These are phyloP conservation scores for Beauveria caledonica DNA, from an alignment of 2,329 filamentous ascomycete species.

Conservation along the genomic window DNA sequence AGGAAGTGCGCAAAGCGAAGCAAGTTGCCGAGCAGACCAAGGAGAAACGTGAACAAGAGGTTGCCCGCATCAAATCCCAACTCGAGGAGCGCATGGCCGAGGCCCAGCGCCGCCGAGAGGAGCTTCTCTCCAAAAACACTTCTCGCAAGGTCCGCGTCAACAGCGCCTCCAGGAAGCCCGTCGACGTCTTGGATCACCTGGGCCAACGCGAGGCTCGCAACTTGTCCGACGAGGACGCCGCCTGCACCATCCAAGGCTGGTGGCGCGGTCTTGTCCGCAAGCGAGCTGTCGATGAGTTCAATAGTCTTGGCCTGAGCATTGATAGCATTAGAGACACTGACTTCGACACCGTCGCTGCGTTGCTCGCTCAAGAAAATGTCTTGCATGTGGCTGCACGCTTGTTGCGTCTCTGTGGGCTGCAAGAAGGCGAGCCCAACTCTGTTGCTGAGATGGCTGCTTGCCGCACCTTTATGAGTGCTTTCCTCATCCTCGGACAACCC, in stretches of 20 bases:
- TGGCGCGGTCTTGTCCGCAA: slow-evolving; percentile 56
- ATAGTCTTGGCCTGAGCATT: slow-evolving; percentile 58
- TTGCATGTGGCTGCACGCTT: slow-evolving; percentile 58
- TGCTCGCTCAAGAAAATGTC: slow-evolving; percentile 60
- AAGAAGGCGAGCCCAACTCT: slow-evolving; percentile 54
- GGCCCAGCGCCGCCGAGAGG: slow-evolving; percentile 62
- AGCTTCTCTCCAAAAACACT: slow-evolving; percentile 48
- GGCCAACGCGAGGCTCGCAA: slow-evolving; percentile 37
- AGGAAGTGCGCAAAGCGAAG: slow-evolving; percentile 76
- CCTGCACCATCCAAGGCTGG: slow-evolving; percentile 57
- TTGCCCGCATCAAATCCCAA: slow-evolving; percentile 59
- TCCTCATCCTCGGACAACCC: slow-evolving; percentile 71
- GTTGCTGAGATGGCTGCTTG: slow-evolving; percentile 62
- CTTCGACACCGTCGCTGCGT: slow-evolving; percentile 65
- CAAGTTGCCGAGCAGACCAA: slow-evolving; percentile 76
- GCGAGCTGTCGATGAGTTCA: slow-evolving; percentile 56
- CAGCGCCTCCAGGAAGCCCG: slow-evolving; percentile 44
- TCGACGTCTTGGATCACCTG: slow-evolving; percentile 38
- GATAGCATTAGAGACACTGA: slow-evolving; percentile 60
- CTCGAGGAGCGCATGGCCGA: slow-evolving; percentile 77
- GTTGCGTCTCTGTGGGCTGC: slow-evolving; percentile 60
- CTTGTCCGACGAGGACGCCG: slow-evolving; percentile 54
- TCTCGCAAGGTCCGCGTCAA: slow-evolving; percentile 45
- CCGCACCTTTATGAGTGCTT: slow-evolving; percentile 71
- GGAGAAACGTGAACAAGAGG: slow-evolving; percentile 68